A percentile compares a stretch with the other conserved stretches of the same genome.
These are phyloP conservation scores for Aspergillus conjunctus DNA, from an alignment of 495 filamentous ascomycete genomes.

Conservation along the genomic window DNA sequence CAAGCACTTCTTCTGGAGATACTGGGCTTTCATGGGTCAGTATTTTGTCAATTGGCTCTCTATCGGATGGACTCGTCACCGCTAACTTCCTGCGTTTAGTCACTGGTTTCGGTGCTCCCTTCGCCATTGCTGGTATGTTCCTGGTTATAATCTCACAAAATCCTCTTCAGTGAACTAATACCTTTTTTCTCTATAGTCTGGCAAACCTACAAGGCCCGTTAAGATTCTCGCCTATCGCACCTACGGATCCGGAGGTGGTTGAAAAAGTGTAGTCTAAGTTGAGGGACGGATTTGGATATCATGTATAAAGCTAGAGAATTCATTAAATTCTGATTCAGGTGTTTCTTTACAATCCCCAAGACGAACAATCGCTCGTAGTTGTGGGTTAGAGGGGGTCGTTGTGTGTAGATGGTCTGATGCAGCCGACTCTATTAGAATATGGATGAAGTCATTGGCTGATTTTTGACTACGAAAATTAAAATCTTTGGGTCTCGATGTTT, in stretches of 20 bases:
- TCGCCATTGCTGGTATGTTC: slow-evolving; percentile 77
- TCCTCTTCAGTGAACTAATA: slow-evolving; percentile 28
- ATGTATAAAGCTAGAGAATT: slow-evolving; percentile 51
- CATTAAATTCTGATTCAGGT: slow-evolving; percentile 27
- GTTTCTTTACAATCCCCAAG: not conserved
- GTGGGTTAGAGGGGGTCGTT: slow-evolving; percentile 9
- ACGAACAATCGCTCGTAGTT: slow-evolving; percentile 6
- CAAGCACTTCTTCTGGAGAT: slow-evolving; percentile 77
- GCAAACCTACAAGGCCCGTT: slow-evolving; percentile 76
- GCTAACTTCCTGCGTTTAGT: slow-evolving; percentile 49
- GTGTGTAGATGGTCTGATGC: slow-evolving; percentile 19
- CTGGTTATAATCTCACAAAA: slow-evolving; percentile 2
- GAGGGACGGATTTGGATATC: slow-evolving; percentile 34
- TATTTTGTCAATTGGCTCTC: slow-evolving; percentile 26
- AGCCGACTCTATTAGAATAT: slow-evolving; percentile 36
- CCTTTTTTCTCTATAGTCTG: slow-evolving; percentile 60
- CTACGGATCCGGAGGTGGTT: slow-evolving; percentile 24
- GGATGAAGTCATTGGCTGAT: slow-evolving; percentile 56
- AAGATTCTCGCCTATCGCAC: slow-evolving; percentile 29
- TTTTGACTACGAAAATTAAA: slow-evolving; percentile 47
- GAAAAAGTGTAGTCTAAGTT: slow-evolving; percentile 28
- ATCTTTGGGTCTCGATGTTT: slow-evolving; percentile 41
- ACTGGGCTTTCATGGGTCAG: slow-evolving; percentile 78
- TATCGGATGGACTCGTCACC: slow-evolving; percentile 11
- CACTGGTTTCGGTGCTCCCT: slow-evolving; percentile 77